A percentile compares a stretch with the other conserved stretches of the same genome.
These are phyloP conservation scores for Leptographium flavum DNA, from an alignment of 2,329 filamentous ascomycete genomes.

Conservation along the genomic window DNA sequence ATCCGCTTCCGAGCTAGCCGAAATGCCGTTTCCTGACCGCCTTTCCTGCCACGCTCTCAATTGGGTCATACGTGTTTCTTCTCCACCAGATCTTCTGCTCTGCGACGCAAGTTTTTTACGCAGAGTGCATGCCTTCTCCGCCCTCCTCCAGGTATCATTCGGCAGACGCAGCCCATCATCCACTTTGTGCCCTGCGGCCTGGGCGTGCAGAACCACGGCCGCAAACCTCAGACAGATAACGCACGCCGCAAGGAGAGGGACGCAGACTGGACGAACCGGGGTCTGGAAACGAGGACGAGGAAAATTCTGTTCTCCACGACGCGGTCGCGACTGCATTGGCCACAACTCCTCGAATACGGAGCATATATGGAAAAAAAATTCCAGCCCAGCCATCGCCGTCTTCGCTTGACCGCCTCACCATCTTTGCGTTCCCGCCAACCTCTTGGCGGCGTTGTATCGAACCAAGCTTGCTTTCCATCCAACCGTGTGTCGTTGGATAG, in stretches of 20 bases:
- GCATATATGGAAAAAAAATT: no score
- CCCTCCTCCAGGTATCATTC: neutral
- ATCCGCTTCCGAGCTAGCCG: no score
- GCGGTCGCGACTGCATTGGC: neutral
- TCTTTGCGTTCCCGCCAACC: neutral
- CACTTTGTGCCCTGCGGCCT: neutral
- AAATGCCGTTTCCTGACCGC: no score
- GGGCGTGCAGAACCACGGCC: neutral
- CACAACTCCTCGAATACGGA: no score
- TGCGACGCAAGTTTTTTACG: no score
- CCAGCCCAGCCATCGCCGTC: no score
- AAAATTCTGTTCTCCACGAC: neutral
- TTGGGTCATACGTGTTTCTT: neutral
- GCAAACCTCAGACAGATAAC: neutral
- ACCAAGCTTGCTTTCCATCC: neutral
- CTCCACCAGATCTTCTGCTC: neutral
- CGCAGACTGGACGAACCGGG: neutral
- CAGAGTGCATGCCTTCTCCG: neutral
- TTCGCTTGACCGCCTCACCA: neutral
- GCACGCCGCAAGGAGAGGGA: neutral
- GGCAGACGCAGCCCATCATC: neutral
- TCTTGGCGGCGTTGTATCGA: neutral
- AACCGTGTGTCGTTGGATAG: neutral
- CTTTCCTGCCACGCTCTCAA: no score
- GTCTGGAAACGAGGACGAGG: no score